A percentile compares a stretch with the other conserved stretches of the same genome.
Evolutionary conservation across 331 rosid genomes (phyloP).

Genomic region (Malus hybrid): DNA sequence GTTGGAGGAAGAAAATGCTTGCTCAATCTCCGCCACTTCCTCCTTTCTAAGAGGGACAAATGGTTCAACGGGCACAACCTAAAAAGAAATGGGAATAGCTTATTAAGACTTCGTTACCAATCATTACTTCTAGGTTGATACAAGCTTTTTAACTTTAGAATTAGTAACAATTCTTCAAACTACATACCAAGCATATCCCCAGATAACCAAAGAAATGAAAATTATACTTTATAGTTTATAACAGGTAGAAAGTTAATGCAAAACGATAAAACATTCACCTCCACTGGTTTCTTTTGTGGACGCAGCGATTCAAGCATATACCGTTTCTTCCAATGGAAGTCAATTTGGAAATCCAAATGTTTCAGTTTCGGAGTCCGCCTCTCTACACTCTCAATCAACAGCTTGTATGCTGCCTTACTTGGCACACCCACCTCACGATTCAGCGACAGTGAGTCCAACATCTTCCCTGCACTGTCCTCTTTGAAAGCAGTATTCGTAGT

Average conservation of each 20-base stretch:
- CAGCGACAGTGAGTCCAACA: conserved; percentile 33
- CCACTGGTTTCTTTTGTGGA: conserved; percentile 39
- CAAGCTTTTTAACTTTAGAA: background rate
- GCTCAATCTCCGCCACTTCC: conserved; percentile 47
- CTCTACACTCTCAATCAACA: conserved; percentile 40
- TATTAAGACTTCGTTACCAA: background rate
- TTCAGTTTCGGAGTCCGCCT: conserved; percentile 24
- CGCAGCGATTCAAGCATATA: conserved; percentile 22
- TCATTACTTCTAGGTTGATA: background rate
- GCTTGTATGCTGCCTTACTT: conserved; percentile 42
- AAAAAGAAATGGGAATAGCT: conserved; percentile 14
- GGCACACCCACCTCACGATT: conserved; percentile 15
- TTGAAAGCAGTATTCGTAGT: conserved; percentile 18
- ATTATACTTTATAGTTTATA: background rate
- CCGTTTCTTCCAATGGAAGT: conserved; percentile 38
- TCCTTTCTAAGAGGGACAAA: conserved; percentile 60
- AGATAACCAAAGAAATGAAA: background rate
- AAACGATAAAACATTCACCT: conserved; percentile 33
- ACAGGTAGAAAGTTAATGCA: background rate
- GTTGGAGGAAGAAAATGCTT: conserved; percentile 40
- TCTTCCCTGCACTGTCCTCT: conserved; percentile 29
- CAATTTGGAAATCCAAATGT: conserved; percentile 40
- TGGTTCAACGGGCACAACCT: conserved; percentile 52
- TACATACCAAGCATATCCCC: background rate
- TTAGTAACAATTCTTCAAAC: background rate